Evolutionary conservation across 1,139 yeast species (phyloP), one percentile per base, ranked within the genome.

Genomic region (Keqinozyma sinolaborantium): DNA sequence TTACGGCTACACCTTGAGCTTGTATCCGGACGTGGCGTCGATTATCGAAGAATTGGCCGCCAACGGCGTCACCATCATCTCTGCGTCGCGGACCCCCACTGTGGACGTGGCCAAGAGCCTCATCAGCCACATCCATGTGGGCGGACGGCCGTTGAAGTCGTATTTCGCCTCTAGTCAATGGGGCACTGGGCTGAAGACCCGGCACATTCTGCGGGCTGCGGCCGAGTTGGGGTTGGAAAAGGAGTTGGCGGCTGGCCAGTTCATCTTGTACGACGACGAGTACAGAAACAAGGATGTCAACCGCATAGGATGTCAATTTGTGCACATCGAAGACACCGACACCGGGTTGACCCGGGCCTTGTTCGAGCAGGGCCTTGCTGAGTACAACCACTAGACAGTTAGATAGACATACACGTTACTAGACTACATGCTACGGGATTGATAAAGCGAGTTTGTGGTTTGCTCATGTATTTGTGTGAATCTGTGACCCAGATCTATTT

Each of bases 241-340:
- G n/a, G 77, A 71, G n/a, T 58, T 79, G 12, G 57, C 51, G 3
- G 60, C 53, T 30, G 64, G 72, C 2, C 70, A 77, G 21, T 75
- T 80, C 64, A 62, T 83, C 9, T 64, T 83, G 31, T 83, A 71
- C 47, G 92, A 83, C 49, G 92, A 83, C 50, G 92, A 83, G 50
- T 40, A 51, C 35, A 62, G 92, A 39, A 83, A 83, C 45, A 63
- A 60, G 38, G 92, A 83, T 42, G 90, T 83, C 4, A 75, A 73
- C 43, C 47, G 58, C 4, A 63, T 82, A 5, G 82, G 83, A 8
- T 83, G 83, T 33, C 64, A 70, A 31, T 82, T 82, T 52, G 74
- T 72, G 16, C 70, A 73, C 43, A 70, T 82, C 6, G 44, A 50
- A 19, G 66, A 64, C 39, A 66, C 62, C 30, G 49, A 60, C 4